Evolutionary conservation across 768 basidiomycete species (phyloP).

Genomic region (Nidularia pulvinata): DNA sequence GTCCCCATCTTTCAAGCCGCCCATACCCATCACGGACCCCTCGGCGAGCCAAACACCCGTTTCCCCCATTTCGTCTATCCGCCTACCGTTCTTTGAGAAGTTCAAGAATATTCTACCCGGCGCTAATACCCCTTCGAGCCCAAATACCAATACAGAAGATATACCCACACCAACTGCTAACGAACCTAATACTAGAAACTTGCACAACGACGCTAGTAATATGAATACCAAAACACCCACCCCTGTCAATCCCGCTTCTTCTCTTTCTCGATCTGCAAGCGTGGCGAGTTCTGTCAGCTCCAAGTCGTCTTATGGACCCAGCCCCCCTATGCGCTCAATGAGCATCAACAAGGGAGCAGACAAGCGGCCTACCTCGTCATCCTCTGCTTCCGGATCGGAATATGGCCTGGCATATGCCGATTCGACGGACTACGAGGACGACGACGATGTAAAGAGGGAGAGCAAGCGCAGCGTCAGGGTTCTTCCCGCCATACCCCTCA

Average conservation of each 20-base stretch:
- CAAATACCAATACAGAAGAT: constrained; percentile 6
- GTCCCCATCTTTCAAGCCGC: constrained; percentile 3
- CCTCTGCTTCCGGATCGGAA: constrained; percentile 36
- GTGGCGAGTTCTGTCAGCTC: not conserved
- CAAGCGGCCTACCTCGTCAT: constrained; percentile 16
- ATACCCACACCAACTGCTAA: constrained; percentile 5
- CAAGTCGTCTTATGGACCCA: not conserved
- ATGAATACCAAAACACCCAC: not conserved
- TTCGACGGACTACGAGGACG: constrained; percentile 42
- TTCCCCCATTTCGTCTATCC: constrained; percentile 23
- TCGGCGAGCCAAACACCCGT: constrained; percentile 1
- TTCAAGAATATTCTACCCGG: constrained; percentile 36
- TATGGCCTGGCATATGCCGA: constrained; percentile 52
- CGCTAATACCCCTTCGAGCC: constrained; percentile 5
- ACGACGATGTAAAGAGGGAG: constrained; percentile 21
- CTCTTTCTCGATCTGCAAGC: not conserved
- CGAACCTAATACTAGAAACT: constrained; percentile 6
- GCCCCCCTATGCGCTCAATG: constrained; percentile 3
- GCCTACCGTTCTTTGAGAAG: constrained; percentile 60
- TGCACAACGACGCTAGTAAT: not conserved
- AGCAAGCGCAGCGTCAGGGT: constrained; percentile 9
- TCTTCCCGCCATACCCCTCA: constrained; percentile 15
- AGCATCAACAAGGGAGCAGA: constrained; percentile 13
- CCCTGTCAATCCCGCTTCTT: not conserved
- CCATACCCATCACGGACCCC: not conserved